Percentiles rank a stretch among this genome's conserved stretches.
These are phyloP conservation scores for Boletellus sp. DNA, from an alignment of 768 basidiomycete species.

Conservation along the genomic window DNA sequence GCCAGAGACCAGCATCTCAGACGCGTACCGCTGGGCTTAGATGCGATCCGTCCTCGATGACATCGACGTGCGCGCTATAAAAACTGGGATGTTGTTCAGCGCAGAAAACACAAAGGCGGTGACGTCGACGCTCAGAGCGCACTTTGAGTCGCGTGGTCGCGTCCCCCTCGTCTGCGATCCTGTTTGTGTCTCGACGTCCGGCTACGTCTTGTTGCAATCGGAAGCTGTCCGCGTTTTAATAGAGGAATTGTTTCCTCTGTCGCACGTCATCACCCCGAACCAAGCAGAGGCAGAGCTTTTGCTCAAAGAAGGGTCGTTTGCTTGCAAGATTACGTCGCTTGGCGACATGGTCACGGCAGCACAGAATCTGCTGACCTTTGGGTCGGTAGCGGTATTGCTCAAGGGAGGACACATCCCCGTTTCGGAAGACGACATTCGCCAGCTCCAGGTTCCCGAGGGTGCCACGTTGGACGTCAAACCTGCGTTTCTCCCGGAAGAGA, in stretches of 20 bases:
- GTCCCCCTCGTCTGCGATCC: conserved; percentile 80
- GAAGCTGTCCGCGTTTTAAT: conserved; percentile 62
- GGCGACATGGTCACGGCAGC: conserved; percentile 61
- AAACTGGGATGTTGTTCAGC: conserved; percentile 87
- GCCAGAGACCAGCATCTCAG: neutral
- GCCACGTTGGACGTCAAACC: conserved; percentile 36
- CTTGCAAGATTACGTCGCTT: conserved; percentile 40
- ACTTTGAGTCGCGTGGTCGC: conserved; percentile 31
- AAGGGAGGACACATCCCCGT: conserved; percentile 80
- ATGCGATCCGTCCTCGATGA: conserved; percentile 70
- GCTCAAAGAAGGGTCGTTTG: conserved; percentile 37
- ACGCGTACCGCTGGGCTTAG: conserved; percentile 35
- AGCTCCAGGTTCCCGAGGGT: conserved; percentile 27
- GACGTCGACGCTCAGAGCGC: conserved; percentile 43
- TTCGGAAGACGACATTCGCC: conserved; percentile 42
- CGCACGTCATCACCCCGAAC: conserved; percentile 81
- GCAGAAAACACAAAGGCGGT: conserved; percentile 50
- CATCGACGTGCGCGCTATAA: conserved; percentile 67
- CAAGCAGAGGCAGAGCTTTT: conserved; percentile 74
- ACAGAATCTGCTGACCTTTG: conserved; percentile 42
- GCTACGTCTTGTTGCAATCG: conserved; percentile 68
- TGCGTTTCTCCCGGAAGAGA: conserved; percentile 47
- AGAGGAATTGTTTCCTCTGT: conserved; percentile 63
- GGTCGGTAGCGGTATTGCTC: conserved; percentile 60
- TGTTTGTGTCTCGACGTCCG: conserved; percentile 88